These are phyloP conservation scores for Lactarius quietus DNA, from an alignment of 768 basidiomycete genomes.

Conservation along the genomic window DNA sequence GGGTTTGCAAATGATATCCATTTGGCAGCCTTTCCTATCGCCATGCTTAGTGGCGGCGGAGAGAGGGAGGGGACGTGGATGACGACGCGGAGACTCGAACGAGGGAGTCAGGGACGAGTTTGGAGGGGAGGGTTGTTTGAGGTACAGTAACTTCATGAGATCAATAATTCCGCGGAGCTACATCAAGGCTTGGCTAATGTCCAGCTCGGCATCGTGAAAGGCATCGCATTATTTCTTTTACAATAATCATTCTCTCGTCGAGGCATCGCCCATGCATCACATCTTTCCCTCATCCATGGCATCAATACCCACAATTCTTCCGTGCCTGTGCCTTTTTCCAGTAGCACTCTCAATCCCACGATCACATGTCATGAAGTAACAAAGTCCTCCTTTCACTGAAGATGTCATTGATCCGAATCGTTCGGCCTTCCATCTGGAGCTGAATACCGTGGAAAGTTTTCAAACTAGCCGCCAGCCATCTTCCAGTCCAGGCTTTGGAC, in stretches of 20 bases:
- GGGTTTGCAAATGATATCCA: slow-evolving; percentile 24
- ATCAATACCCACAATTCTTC: background rate
- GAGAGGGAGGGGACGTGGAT: background rate
- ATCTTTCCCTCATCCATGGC: background rate
- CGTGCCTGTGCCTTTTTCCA: background rate
- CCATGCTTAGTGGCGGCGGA: slow-evolving; percentile 15
- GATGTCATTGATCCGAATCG: too few relatives aligned
- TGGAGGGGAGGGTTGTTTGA: background rate
- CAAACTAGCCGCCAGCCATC: too few relatives aligned
- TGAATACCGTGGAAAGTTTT: too few relatives aligned
- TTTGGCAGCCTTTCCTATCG: slow-evolving; percentile 25
- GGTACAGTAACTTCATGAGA: background rate
- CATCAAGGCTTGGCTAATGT: background rate
- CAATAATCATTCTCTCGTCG: background rate
- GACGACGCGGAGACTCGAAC: background rate
- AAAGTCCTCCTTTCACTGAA: too few relatives aligned
- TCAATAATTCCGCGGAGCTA: slow-evolving; percentile 13
- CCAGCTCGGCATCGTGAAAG: background rate
- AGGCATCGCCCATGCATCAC: background rate
- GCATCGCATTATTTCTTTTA: background rate
- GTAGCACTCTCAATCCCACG: background rate
- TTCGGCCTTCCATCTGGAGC: too few relatives aligned
- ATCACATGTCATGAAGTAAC: background rate
- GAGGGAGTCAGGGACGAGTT: slow-evolving; percentile 5
- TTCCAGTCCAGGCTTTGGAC: too few relatives aligned